Conservation (phyloP, 1,284 basidiomycete species). For the Microbotryomycetes sp. region DNA sequence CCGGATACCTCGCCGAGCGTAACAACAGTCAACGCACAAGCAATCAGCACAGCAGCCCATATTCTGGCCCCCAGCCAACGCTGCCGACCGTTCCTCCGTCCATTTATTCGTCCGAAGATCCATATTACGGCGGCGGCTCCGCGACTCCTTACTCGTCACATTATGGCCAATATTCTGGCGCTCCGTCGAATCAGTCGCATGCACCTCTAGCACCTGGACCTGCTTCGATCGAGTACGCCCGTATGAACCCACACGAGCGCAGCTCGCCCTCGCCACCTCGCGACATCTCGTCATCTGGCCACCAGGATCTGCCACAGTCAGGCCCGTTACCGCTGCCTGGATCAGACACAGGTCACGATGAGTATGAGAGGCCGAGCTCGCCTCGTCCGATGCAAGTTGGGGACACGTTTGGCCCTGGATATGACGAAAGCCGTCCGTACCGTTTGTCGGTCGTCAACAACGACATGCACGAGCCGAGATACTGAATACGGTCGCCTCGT, state of each 20-base stretch:
- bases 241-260: constrained; percentile 2
- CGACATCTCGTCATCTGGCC: background rate
- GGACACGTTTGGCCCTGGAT: constrained; percentile 24
- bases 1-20: constrained; percentile 9
- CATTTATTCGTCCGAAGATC: constrained; percentile 18
- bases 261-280: constrained; percentile 27
- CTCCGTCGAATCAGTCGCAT: constrained; percentile 18
- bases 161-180: constrained; percentile 14
- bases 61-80: constrained; percentile 13
- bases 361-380: constrained; percentile 8
- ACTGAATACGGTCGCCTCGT: too few relatives aligned
- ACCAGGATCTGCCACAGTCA: background rate
- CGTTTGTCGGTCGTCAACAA: background rate
- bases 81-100: constrained; percentile 25
- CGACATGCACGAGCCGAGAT: too few relatives aligned
- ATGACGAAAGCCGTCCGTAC: constrained; percentile 18
- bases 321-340: constrained; percentile 22
- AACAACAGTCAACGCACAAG: background rate
- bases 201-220: constrained; percentile 15
- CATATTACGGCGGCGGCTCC: constrained; percentile 2
- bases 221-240: constrained; percentile 21
- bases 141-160: background rate
- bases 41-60: background rate
- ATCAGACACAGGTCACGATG: constrained; percentile 8
- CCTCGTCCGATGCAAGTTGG: constrained; percentile 31